Evolutionary conservation across 179 eudicot genomes (phyloP).

Genomic region (Heliamphora ciliata): DNA sequence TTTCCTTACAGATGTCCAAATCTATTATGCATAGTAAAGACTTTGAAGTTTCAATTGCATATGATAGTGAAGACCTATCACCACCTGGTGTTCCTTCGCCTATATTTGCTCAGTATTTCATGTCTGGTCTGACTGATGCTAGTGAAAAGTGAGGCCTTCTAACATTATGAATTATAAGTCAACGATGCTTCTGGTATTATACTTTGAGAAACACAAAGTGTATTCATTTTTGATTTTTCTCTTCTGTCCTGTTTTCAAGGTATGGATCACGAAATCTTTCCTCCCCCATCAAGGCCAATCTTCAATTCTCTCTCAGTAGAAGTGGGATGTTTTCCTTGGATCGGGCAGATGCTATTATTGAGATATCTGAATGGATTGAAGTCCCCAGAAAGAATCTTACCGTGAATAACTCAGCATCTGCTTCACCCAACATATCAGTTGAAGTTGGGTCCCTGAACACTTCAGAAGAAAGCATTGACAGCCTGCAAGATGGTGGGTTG

Average conservation of each 20-base stretch:
- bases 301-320: slow-evolving; percentile 86
- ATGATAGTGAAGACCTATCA: slow-evolving; percentile 57
- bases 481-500: slow-evolving; percentile 32
- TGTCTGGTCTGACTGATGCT: slow-evolving; percentile 76
- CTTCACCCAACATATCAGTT: slow-evolving; percentile 44
- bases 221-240: slow-evolving; percentile 2
- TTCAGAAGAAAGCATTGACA: slow-evolving; percentile 44
- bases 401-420: slow-evolving; percentile 53
- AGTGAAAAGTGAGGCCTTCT: slow-evolving; percentile 57
- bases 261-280: slow-evolving; percentile 82
- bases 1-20: slow-evolving; percentile 57
- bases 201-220: slow-evolving; percentile 1
- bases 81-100: slow-evolving; percentile 74
- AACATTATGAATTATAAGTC: slow-evolving; percentile 10
- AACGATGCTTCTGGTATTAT: slow-evolving; percentile 15
- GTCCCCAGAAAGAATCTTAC: slow-evolving; percentile 79
- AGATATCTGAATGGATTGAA: slow-evolving; percentile 94
- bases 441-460: slow-evolving; percentile 41
- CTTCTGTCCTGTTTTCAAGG: slow-evolving; percentile 30
- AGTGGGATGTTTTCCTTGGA: slow-evolving; percentile 79
- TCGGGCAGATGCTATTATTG: slow-evolving; percentile 88
- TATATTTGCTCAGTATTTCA: slow-evolving; percentile 57
- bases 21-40: slow-evolving; percentile 71
- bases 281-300: slow-evolving; percentile 84
- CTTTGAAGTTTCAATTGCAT: slow-evolving; percentile 74